These are phyloP conservation scores for Ramularia endophylla DNA, from an alignment of 2,329 filamentous ascomycete genomes.

Conservation along the genomic window DNA sequence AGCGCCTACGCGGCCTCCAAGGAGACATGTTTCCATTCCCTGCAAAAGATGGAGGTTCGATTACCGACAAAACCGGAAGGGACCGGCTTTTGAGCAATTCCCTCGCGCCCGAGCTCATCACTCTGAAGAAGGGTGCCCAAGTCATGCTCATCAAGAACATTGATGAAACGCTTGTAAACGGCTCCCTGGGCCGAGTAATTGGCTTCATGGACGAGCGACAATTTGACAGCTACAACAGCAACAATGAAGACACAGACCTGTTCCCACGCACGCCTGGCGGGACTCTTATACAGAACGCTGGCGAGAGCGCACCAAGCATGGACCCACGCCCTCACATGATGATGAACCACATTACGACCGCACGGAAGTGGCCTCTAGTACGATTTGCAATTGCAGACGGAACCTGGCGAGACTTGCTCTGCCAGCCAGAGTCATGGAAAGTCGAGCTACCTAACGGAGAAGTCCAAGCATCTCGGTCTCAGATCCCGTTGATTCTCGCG, in stretches of 20 bases:
- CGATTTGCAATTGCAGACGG: slow-evolving; percentile 77
- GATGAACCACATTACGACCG: slow-evolving; percentile 44
- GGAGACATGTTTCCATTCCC: slow-evolving; percentile 64
- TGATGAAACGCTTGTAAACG: slow-evolving; percentile 89
- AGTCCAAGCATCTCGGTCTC: slow-evolving; percentile 75
- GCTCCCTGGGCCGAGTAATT: slow-evolving; percentile 80
- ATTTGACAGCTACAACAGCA: slow-evolving; percentile 28
- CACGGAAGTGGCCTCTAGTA: slow-evolving; percentile 71
- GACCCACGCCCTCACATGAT: slow-evolving; percentile 42
- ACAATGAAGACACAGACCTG: slow-evolving; percentile 24
- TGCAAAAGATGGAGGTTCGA: slow-evolving; percentile 66
- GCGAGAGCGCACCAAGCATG: slow-evolving; percentile 20
- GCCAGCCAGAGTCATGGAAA: slow-evolving; percentile 88
- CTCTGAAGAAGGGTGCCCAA: slow-evolving; percentile 85
- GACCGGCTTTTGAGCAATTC: slow-evolving; percentile 80
- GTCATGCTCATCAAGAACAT: slow-evolving; percentile 99
- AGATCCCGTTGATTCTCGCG: slow-evolving; percentile 78
- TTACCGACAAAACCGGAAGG: slow-evolving; percentile 59
- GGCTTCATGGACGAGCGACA: slow-evolving; percentile 67
- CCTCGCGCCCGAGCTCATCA: slow-evolving; percentile 80
- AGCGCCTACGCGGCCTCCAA: slow-evolving; percentile 64
- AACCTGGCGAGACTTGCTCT: slow-evolving; percentile 67
- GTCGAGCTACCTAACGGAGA: slow-evolving; percentile 95
- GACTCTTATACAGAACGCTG: slow-evolving; percentile 26
- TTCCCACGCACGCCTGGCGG: slow-evolving; percentile 21